A percentile compares a stretch with the other conserved stretches of the same genome.
phyloP scores from a whole-genome alignment of 176 grass and related monocot genomes.

The Phoenix dactylifera region DNA sequence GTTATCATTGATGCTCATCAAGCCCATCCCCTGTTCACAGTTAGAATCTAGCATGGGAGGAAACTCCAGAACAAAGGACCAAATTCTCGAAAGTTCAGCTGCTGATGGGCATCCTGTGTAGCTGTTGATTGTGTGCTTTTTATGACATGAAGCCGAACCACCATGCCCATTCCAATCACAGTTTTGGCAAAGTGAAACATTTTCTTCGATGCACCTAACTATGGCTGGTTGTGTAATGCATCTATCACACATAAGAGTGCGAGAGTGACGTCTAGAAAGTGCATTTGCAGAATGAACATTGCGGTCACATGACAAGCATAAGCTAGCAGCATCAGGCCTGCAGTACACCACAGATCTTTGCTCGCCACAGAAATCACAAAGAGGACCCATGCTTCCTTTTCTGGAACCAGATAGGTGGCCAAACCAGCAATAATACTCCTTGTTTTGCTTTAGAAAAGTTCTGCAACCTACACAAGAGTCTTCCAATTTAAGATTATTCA shows the following conservation, averaged over 20 bases:
- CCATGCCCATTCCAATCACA: background rate
- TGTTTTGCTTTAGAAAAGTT: no score
- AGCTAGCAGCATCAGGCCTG: conserved; percentile 20
- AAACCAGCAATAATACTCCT: no score
- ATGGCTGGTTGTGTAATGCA: conserved; percentile 27
- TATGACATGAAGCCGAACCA: background rate
- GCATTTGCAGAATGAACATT: conserved; percentile 25
- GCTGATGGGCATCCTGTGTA: conserved; percentile 8
- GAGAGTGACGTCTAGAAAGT: conserved; percentile 13
- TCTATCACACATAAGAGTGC: conserved; percentile 28
- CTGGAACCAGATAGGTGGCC: background rate
- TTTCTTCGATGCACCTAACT: conserved; percentile 2
- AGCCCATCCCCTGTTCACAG: conserved; percentile 60
- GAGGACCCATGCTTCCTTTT: background rate
- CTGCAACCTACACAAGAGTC: background rate
- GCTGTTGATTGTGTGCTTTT: background rate
- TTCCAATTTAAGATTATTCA: background rate
- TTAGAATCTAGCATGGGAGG: conserved; percentile 50
- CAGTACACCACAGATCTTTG: conserved; percentile 34
- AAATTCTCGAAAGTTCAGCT: conserved; percentile 16
- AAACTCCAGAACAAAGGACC: conserved; percentile 48
- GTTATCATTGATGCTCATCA: conserved; percentile 78
- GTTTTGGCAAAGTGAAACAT: conserved; percentile 15
- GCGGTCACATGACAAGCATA: conserved; percentile 41
- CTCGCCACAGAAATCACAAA: conserved; percentile 20